A percentile compares a stretch with the other conserved stretches of the same genome.
These are phyloP conservation scores for Melanopsichium pennsylvanicum DNA, from an alignment of 1,284 basidiomycete genomes.

Conservation along the genomic window DNA sequence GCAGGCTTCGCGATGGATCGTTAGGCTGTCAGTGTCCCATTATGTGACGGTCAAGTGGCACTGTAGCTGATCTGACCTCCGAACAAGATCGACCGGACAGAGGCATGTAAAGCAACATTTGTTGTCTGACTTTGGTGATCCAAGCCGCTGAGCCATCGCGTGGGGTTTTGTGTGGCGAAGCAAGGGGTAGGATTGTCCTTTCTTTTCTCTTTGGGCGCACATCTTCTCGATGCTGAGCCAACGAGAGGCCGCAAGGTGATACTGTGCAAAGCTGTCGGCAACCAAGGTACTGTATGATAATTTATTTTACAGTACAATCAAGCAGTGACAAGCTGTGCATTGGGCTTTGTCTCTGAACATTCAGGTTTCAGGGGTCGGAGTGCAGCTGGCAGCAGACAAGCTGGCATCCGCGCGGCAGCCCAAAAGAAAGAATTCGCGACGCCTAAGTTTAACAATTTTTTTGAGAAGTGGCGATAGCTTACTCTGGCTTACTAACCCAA, in stretches of 20 bases:
- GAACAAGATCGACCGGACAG: no score
- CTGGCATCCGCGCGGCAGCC: no score
- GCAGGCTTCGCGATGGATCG: no score
- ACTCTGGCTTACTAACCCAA: background rate
- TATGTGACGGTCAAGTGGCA: no score
- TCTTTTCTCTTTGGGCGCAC: background rate
- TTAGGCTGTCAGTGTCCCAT: no score
- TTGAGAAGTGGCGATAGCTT: background rate
- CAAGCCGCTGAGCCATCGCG: background rate
- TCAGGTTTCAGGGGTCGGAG: conserved; percentile 23
- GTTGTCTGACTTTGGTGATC: background rate
- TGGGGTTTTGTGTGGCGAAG: conserved; percentile 4
- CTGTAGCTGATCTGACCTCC: background rate
- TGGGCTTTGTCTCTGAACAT: background rate
- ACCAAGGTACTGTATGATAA: no score
- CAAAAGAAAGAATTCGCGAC: no score
- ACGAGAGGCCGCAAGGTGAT: background rate
- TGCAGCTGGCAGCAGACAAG: conserved; percentile 27
- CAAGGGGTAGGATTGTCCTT: conserved; percentile 22
- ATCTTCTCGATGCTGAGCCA: background rate
- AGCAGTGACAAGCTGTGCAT: no score
- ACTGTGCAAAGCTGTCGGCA: no score
- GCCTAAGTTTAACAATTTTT: no score
- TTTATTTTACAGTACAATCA: no score
- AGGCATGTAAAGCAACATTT: background rate